These are phyloP conservation scores for Simplicillium aogashimaense DNA, from an alignment of 2,329 filamentous ascomycete genomes.

Conservation along the genomic window DNA sequence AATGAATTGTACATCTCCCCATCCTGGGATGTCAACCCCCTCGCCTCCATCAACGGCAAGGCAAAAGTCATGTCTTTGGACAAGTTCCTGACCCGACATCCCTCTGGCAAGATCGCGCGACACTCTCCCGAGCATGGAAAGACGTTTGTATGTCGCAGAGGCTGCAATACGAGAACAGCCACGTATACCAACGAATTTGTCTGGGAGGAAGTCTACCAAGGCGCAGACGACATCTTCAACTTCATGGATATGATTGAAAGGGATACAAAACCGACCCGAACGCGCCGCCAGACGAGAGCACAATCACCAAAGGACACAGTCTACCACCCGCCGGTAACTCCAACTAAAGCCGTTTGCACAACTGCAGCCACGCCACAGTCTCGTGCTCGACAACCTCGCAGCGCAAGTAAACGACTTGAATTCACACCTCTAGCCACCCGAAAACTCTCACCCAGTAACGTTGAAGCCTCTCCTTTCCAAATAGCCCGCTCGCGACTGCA, in stretches of 20 bases:
- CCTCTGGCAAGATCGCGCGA: slow-evolving; percentile 64
- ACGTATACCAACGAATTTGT: slow-evolving; percentile 86
- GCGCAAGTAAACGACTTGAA: slow-evolving; percentile 62
- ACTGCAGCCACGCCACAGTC: slow-evolving; percentile 20
- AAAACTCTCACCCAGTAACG: slow-evolving; percentile 63
- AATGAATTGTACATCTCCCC: slow-evolving; percentile 91
- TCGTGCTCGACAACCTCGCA: slow-evolving; percentile 17
- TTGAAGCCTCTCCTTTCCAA: slow-evolving; percentile 80
- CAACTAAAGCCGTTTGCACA: slow-evolving; percentile 21
- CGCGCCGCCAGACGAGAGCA: slow-evolving; percentile 18
- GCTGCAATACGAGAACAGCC: slow-evolving; percentile 79
- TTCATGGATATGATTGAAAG: slow-evolving; percentile 59
- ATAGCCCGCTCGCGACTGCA: slow-evolving; percentile 82
- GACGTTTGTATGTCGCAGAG: slow-evolving; percentile 80
- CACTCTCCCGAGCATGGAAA: slow-evolving; percentile 69
- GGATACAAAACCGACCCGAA: slow-evolving; percentile 58
- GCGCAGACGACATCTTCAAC: slow-evolving; percentile 51
- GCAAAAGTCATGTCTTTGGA: slow-evolving; percentile 68
- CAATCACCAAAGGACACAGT: slow-evolving; percentile 19
- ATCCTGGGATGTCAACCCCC: slow-evolving; percentile 76
- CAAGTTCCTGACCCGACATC: slow-evolving; percentile 59
- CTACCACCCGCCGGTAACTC: slow-evolving; percentile 25
- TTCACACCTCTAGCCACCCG: slow-evolving; percentile 94
- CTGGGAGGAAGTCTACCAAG: slow-evolving; percentile 78
- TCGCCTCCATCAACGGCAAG: slow-evolving; percentile 84